phyloP scores from a whole-genome alignment of 306 rosid genomes.

The Citrullus mucosospermus region DNA sequence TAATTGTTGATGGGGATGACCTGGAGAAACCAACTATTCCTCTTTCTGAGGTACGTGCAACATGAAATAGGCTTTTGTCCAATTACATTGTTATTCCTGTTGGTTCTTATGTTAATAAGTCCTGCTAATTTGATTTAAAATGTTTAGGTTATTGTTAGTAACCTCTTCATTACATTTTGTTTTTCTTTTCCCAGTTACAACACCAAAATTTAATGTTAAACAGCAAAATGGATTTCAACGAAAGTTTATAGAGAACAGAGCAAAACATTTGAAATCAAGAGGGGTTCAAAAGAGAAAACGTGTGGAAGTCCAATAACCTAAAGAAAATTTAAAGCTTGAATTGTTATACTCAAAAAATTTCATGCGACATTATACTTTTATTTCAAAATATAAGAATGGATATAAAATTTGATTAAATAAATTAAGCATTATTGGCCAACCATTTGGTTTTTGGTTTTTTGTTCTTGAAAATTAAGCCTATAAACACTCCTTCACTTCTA shows the following conservation, averaged over 20 bases:
- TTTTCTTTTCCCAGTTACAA: too few species aligned
- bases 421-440: too few species aligned
- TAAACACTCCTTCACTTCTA: too few species aligned
- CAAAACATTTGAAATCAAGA: background rate
- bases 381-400: background rate
- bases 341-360: background rate
- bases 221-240: background rate
- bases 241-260: background rate
- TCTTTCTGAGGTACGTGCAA: conserved; percentile 48
- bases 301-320: background rate
- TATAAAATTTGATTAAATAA: too few species aligned
- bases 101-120: background rate
- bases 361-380: background rate
- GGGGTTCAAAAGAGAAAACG: background rate
- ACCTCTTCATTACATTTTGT: background rate
- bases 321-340: background rate
- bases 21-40: conserved; percentile 38
- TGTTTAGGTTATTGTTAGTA: background rate
- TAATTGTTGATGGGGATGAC: conserved; percentile 28
- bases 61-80: background rate
- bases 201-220: background rate
- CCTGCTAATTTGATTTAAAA: background rate
- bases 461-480: too few species aligned
- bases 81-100: background rate
- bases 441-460: too few species aligned